phyloP scores from a whole-genome alignment of 2,329 filamentous ascomycete genomes.

The Aspergillus sp. region DNA sequence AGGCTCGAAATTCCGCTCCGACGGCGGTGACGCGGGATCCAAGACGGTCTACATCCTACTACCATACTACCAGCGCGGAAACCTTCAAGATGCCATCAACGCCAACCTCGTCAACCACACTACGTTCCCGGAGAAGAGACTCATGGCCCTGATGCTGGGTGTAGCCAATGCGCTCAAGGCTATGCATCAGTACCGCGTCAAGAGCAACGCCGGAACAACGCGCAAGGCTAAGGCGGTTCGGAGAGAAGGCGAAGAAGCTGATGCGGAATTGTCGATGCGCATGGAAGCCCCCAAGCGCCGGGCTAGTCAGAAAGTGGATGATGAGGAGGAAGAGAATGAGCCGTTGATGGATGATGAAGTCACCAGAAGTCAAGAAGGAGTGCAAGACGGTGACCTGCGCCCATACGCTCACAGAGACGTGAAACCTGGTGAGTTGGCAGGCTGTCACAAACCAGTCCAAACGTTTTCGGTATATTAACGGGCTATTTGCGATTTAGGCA shows the following conservation, averaged over 20 bases:
- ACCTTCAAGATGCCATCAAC: constrained; percentile 97
- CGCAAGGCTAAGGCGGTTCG: constrained; percentile 51
- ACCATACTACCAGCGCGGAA: constrained; percentile 90
- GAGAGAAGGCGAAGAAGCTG: constrained; percentile 50
- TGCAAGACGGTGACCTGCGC: constrained; percentile 60
- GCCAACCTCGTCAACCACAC: constrained; percentile 95
- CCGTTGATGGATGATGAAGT: constrained; percentile 78
- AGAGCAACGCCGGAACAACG: constrained; percentile 47
- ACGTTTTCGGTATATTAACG: not conserved
- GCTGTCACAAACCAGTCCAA: too few relatives aligned
- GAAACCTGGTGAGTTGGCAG: constrained; percentile 68
- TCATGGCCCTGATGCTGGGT: constrained; percentile 87
- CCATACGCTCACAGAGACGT: constrained; percentile 95
- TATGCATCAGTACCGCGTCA: constrained; percentile 83
- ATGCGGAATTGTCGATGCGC: constrained; percentile 37
- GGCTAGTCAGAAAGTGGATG: constrained; percentile 41
- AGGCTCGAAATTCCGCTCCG: constrained; percentile 47
- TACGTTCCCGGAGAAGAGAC: constrained; percentile 73
- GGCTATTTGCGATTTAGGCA: constrained; percentile 49
- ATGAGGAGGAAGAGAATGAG: constrained; percentile 69
- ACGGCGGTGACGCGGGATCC: constrained; percentile 55
- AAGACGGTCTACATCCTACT: constrained; percentile 97
- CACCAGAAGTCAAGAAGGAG: constrained; percentile 58
- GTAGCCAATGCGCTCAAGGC: constrained; percentile 80
- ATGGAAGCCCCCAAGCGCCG: constrained; percentile 33